Evolutionary conservation across 148 eudicot genomes (phyloP), one percentile per base, ranked within the genome.

Genomic region (Dysphania ambrosioides): DNA sequence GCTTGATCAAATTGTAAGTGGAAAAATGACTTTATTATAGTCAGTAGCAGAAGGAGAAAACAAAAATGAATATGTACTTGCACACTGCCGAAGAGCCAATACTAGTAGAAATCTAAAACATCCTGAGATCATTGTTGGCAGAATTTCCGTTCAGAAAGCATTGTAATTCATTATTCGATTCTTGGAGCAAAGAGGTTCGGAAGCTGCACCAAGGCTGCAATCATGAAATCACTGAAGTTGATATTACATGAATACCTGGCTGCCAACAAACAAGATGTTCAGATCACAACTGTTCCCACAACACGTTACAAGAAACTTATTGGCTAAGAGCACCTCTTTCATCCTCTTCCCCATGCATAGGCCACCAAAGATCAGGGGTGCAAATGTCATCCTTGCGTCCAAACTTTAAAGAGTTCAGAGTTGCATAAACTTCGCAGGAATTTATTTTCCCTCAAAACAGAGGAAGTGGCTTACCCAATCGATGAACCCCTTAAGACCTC

Each of bases 301-400:
- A 47, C n/a, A n/a, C n/a, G n/a, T 12, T 12, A 18, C 53, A 18
- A 15, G 13, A 16, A 18, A 1, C 1, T 16, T 66, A 23, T 10
- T 9, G 49, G 73, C 16, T 15, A 18, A 42, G 38, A 61, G 36
- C 27, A 55, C 64, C 73, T 71, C 27, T 51, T 49, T 83, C 74
- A 31, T 76, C 88, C 23, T 72, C 81, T 70, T 72, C 84, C 65
- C 75, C 88, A 57, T 73, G 72, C 8, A 74, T 62, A 72, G 74
- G 73, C 76, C 84, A 78, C 47, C 67, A 24, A 62, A 73, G 36
- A 71, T 83, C 80, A 30, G 84, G 84, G 31, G 66, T 70, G 58
- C 80, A 78, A 12, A 78, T 79, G 53, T 27, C 61, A 74, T 79
- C 80, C 31, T 74, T 79, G 24, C 74, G 53, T 15, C 66, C 58